A percentile compares a stretch with the other conserved stretches of the same genome.
Evolutionary conservation across 2,329 filamentous ascomycete species (phyloP).

Genomic region (Colletotrichum camelliae): DNA sequence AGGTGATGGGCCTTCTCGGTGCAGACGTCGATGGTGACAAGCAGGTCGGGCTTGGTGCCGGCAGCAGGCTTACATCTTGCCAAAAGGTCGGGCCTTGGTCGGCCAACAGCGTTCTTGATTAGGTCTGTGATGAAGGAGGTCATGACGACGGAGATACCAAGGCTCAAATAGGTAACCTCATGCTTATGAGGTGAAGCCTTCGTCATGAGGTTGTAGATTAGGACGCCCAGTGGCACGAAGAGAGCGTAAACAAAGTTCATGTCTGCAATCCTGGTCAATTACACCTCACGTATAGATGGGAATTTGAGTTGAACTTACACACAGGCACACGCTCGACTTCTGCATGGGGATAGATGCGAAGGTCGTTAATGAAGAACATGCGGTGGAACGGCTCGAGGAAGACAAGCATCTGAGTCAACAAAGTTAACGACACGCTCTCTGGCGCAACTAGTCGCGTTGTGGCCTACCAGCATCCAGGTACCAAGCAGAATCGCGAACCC

Average conservation of each 20-base stretch:
- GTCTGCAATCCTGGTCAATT: constrained; percentile 37
- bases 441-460: constrained; percentile 25
- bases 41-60: constrained; percentile 51
- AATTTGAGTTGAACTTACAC: constrained; percentile 53
- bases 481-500: constrained; percentile 74
- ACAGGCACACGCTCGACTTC: constrained; percentile 83
- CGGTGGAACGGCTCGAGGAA: constrained; percentile 87
- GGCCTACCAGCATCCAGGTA: constrained; percentile 66
- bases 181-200: constrained; percentile 76
- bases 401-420: constrained; percentile 60
- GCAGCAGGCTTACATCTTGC: constrained; percentile 78
- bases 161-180: constrained; percentile 83
- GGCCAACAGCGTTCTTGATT: constrained; percentile 86
- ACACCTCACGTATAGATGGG: neutral
- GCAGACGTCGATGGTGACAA: constrained; percentile 74
- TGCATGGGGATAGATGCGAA: constrained; percentile 86
- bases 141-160: constrained; percentile 77
- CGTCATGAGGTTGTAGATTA: constrained; percentile 69
- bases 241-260: constrained; percentile 84
- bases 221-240: constrained; percentile 69
- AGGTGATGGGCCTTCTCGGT: constrained; percentile 72
- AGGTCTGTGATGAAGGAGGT: constrained; percentile 86
- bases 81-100: constrained; percentile 68
- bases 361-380: constrained; percentile 89
- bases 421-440: constrained; percentile 22